Conservation (phyloP, 352 stramenopile species). For the Phytophthora foliorum region DNA sequence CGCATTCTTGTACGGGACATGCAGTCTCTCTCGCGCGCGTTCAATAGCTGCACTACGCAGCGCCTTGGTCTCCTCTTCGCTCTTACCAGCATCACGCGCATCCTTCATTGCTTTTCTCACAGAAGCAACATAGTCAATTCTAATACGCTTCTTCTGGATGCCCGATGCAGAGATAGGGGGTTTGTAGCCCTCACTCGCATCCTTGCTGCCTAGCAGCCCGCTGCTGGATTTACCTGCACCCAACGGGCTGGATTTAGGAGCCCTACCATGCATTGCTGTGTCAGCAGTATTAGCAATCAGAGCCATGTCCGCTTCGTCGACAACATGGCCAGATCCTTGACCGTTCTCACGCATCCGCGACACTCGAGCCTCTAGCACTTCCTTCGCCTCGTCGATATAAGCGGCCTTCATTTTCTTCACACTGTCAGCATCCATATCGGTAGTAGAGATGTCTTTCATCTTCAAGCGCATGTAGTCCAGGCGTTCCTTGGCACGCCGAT, state of each 20-base stretch:
- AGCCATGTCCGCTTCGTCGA: constrained; percentile 85
- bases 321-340: constrained; percentile 70
- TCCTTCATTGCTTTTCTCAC: constrained; percentile 85
- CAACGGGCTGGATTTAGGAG: constrained; percentile 44
- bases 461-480: constrained; percentile 92
- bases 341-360: constrained; percentile 84
- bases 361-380: constrained; percentile 86
- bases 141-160: constrained; percentile 84
- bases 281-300: constrained; percentile 62
- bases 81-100: constrained; percentile 77
- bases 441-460: constrained; percentile 90
- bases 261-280: constrained; percentile 49
- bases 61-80: constrained; percentile 80
- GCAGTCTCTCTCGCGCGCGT: constrained; percentile 74
- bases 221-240: constrained; percentile 36
- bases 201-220: constrained; percentile 22
- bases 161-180: constrained; percentile 18
- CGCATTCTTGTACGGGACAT: constrained; percentile 85
- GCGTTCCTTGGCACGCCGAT: constrained; percentile 84
- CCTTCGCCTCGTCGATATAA: constrained; percentile 91
- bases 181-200: constrained; percentile 31
- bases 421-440: constrained; percentile 84
- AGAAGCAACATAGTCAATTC: constrained; percentile 88
- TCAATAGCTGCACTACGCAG: constrained; percentile 81
- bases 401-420: constrained; percentile 91